These are phyloP conservation scores for Leccinum fibrillosum DNA, from an alignment of 768 basidiomycete species.

Conservation along the genomic window DNA sequence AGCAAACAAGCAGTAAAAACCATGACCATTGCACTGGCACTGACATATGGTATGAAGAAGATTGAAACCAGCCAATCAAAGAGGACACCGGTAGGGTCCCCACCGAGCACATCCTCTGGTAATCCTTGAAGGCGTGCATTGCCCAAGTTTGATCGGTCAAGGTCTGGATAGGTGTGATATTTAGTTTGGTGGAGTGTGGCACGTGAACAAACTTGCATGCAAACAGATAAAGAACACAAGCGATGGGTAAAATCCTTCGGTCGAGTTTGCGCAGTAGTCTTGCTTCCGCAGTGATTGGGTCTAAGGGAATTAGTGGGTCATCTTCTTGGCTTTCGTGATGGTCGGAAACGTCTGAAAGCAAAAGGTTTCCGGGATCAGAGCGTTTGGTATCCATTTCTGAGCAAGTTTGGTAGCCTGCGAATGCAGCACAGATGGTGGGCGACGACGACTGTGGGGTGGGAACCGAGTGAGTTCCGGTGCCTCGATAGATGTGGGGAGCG, in stretches of 20 bases:
- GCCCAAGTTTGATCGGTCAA: slow-evolving; percentile 77
- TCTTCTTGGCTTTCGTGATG: slow-evolving; percentile 10
- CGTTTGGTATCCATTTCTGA: slow-evolving; percentile 18
- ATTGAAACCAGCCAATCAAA: slow-evolving; percentile 78
- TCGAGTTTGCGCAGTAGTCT: slow-evolving; percentile 64
- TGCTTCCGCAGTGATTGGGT: slow-evolving; percentile 39
- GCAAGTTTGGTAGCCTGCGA: not conserved
- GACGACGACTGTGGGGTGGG: not conserved
- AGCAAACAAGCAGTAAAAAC: not conserved
- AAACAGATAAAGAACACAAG: slow-evolving; percentile 72
- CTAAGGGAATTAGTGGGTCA: slow-evolving; percentile 19
- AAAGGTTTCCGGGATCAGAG: slow-evolving; percentile 1
- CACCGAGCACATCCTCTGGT: slow-evolving; percentile 58
- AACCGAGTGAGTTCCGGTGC: not conserved
- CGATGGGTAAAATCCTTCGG: slow-evolving; percentile 62
- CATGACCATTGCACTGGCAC: slow-evolving; percentile 13
- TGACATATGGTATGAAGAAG: slow-evolving; percentile 78
- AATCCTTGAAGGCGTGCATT: slow-evolving; percentile 77
- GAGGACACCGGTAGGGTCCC: slow-evolving; percentile 63
- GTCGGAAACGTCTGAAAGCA: slow-evolving; percentile 3
- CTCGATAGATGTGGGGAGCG: not conserved
- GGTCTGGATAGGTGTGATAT: slow-evolving; percentile 34
- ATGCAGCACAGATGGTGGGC: not conserved
- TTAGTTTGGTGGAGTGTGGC: not conserved
- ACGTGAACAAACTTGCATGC: slow-evolving; percentile 51